Conservation (phyloP, 257 asterid species). For the Primulina eburnea region DNA sequence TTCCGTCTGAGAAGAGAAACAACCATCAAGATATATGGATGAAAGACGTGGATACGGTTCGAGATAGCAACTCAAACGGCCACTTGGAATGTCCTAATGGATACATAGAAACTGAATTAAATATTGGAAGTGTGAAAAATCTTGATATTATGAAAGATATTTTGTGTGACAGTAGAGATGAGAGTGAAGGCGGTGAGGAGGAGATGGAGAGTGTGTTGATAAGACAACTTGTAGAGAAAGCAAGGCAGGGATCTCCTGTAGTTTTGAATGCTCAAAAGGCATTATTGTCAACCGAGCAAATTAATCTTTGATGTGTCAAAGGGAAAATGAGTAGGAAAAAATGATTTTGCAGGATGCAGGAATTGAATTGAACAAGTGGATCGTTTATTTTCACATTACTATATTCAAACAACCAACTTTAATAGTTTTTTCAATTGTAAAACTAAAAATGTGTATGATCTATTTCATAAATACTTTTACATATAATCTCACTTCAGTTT, state of each 20-base stretch:
- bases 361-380: background rate
- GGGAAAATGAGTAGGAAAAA: background rate
- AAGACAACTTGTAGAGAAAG: conserved; percentile 75
- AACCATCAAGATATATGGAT: conserved; percentile 23
- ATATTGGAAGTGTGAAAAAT: conserved; percentile 23
- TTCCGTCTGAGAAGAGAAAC: conserved; percentile 15
- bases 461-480: no score
- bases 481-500: background rate
- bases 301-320: conserved; percentile 17
- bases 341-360: conserved; percentile 13
- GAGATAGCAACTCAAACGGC: conserved; percentile 1
- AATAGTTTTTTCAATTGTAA: background rate
- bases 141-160: conserved; percentile 21
- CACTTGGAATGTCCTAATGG: background rate
- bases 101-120: conserved; percentile 8
- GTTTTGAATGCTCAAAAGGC: conserved; percentile 70
- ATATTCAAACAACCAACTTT: background rate
- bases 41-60: conserved; percentile 18
- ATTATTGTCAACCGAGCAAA: conserved; percentile 45
- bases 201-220: conserved; percentile 85
- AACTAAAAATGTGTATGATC: background rate
- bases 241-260: conserved; percentile 87
- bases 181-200: conserved; percentile 40
- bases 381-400: background rate
- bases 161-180: conserved; percentile 29